Evolutionary conservation across 176 grass and related monocot genomes (phyloP), one percentile per base, ranked within the genome.

Genomic region (Avena sativa): DNA sequence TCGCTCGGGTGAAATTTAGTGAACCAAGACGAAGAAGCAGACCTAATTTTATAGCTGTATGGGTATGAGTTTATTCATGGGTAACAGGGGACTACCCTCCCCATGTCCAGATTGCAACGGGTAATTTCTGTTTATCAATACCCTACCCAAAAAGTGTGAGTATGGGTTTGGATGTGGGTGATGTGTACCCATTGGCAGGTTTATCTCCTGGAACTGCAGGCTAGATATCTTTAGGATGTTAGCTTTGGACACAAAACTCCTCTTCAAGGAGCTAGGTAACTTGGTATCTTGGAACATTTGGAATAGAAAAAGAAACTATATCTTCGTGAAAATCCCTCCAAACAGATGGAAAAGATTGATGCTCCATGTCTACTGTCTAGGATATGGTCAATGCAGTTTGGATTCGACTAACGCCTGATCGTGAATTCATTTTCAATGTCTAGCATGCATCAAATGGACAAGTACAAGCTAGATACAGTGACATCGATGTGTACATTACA

Each of bases 321-420:
- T 26, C 62, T 13, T 64, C 28, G 25, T 14, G 25, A 64, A 53
- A 53, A 15, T 43, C 51, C 51, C 51, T 53, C 51, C 62, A 28
- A 64, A 32, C 40, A 40, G 66, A 40, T 40, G 66, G 17, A 19
- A 3, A 38, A 70, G 34, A 71, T 71, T 71, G 36, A 1, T 71
- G 38, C 20, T 43, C 36, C 5, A 19, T 71, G 67, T 40, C 6
- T n/a, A 69, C 66, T 69, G 66, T 69, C 66, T 69, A 70, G 16
- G 67, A 70, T 34, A 46, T 71, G 69, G 38, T 71, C 69, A 43
- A 71, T 71, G 69, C 11, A 44, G 69, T 71, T 71, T 11, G 11
- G 69, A 71, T 71, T 71, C 36, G 69, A 46, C 19, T 71, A 46
- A 6, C 69, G 0, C 69, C n/a, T n/a, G 44, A 46, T 47, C 20